Percentiles rank a stretch among this genome's conserved stretches.
Evolutionary conservation across 2,329 filamentous ascomycete genomes (phyloP).

Genomic region (Calonectria hawksworthii): DNA sequence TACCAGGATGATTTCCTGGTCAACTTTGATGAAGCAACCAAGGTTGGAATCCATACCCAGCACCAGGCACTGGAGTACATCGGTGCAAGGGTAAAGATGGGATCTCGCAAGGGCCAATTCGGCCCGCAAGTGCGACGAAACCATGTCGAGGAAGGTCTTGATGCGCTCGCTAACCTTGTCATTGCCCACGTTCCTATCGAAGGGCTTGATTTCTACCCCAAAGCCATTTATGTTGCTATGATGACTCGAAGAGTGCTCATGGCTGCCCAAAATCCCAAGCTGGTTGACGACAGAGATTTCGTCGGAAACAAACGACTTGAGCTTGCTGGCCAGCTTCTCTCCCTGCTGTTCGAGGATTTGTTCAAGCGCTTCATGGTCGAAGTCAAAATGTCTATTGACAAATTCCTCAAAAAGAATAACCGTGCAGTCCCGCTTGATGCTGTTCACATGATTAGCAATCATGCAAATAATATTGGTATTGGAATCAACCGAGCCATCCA

Average conservation of each 20-base stretch:
- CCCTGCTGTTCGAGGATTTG: constrained; percentile 94
- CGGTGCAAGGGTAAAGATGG: constrained; percentile 89
- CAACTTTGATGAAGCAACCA: constrained; percentile 94
- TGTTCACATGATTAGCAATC: constrained; percentile 84
- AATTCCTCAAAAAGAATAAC: constrained; percentile 94
- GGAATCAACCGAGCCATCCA: constrained; percentile 97
- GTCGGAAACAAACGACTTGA: constrained; percentile 98
- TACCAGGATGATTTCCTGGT: constrained; percentile 97
- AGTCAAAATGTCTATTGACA: constrained; percentile 94
- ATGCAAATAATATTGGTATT: constrained; percentile 88
- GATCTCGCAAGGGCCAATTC: constrained; percentile 72
- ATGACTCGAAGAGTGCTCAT: constrained; percentile 98
- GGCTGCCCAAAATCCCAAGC: constrained; percentile 88
- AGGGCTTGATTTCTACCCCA: constrained; percentile 95
- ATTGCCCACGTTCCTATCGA: constrained; percentile 95
- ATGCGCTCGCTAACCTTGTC: constrained; percentile 92
- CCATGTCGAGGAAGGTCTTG: constrained; percentile 90
- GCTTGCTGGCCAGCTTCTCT: constrained; percentile 92
- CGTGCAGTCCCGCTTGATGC: constrained; percentile 91
- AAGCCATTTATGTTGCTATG: constrained; percentile 94
- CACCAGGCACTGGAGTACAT: constrained; percentile 96
- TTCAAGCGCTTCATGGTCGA: constrained; percentile 96
- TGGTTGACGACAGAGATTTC: constrained; percentile 97
- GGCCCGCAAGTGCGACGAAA: constrained; percentile 76
- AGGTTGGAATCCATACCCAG: constrained; percentile 89